Evolutionary conservation across 805 yeast genomes (phyloP).

Genomic region (Wickerhamomyces strasburgensis): DNA sequence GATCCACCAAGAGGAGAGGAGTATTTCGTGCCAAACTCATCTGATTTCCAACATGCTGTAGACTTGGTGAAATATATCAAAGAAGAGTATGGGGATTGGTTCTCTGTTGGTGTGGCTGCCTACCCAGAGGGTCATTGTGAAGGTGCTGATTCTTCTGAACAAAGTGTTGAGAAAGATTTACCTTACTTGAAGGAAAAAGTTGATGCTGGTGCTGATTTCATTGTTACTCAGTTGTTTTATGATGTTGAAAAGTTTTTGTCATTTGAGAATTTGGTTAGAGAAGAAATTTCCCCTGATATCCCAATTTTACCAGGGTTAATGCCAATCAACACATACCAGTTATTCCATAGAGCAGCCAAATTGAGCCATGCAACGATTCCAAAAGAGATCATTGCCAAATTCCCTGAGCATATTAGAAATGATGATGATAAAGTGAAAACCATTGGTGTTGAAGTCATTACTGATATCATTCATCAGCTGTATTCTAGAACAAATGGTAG

Average conservation of each 20-base stretch:
- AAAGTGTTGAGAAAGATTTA: constrained; percentile 63
- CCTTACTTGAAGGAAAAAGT: constrained; percentile 80
- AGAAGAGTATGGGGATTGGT: constrained; percentile 65
- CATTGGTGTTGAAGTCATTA: constrained; percentile 72
- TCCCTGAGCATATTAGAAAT: constrained; percentile 50
- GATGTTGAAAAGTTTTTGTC: constrained; percentile 72
- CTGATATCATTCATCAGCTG: constrained; percentile 57
- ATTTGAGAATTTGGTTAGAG: constrained; percentile 53
- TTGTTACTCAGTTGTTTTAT: constrained; percentile 86
- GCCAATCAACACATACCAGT: constrained; percentile 83
- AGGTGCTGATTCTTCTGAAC: constrained; percentile 63
- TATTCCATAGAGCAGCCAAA: constrained; percentile 84
- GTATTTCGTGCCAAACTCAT: constrained; percentile 40
- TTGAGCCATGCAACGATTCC: constrained; percentile 87
- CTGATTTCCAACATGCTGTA: constrained; percentile 63
- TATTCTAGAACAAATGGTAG: constrained; percentile 48
- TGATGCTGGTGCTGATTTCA: constrained; percentile 91
- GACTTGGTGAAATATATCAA: constrained; percentile 84
- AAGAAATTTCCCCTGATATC: constrained; percentile 36
- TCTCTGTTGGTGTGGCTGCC: constrained; percentile 95
- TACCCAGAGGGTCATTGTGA: constrained; percentile 98
- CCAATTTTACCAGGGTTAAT: constrained; percentile 82
- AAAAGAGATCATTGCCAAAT: constrained; percentile 38
- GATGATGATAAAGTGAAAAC: constrained; percentile 80
- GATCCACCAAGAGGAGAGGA: constrained; percentile 86